Evolutionary conservation across 768 basidiomycete genomes (phyloP), one percentile per base, ranked within the genome.

Genomic region (Boletus subcaerulescens): DNA sequence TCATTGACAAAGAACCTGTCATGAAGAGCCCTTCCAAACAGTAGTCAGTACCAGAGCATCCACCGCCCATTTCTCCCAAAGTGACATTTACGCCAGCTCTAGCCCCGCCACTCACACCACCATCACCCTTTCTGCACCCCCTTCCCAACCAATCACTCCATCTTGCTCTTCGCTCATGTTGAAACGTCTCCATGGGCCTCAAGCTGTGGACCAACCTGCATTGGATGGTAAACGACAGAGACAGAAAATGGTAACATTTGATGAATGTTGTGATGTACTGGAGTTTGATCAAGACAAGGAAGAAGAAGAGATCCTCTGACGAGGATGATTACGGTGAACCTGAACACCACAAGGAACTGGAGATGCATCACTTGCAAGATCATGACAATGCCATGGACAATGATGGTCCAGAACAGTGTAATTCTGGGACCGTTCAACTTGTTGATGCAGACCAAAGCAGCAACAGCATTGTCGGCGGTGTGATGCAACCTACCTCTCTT

Each of bases 21-120:
- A 83, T 84, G 24, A 91, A 87, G 75, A 91, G 89, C 62, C 90
- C 91, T 20, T 93, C 93, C 76, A 82, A 75, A 57, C 74, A 70
- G 43, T 53, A 9, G 51, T 62, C 36, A 59, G 49, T 24, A 38
- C 48, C 15, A 55, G 71, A 73, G 41, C 60, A 64, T 8, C 59
- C 65, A 33, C 68, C 70, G 8, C 61, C 64, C 31, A 59, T 66
- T 33, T 65, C 68, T 44, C 60, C 73, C 35, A 68, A 72, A 40
- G 33, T 38, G 7, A 39, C 35, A 1, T 45, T 29, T 54, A 49
- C 50, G 1, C 43, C 50, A 33, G 40, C 48, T 47, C 46, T 31
- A 36, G 22, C 45, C 22, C 52, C 52, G 45, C 45, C 57, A 17
- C 43, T 11, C n/a, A 63, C 29, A 5, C 60, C 65, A 45, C 57